Evolutionary conservation across 1,284 basidiomycete species (phyloP).

Genomic region (Volvariella volvacea): DNA sequence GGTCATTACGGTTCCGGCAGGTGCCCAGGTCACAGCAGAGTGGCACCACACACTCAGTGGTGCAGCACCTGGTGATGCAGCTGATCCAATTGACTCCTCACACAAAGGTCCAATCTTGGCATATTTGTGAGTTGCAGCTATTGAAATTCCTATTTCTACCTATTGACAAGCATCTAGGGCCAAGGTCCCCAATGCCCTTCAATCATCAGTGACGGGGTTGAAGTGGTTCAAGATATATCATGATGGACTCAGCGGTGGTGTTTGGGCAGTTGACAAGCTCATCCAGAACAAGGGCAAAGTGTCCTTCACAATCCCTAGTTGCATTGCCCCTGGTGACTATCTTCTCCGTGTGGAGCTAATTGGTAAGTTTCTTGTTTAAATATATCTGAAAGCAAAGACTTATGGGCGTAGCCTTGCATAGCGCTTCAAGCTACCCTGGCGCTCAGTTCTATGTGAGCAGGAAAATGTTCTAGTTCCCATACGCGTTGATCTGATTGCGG

Average conservation of each 20-base stretch:
- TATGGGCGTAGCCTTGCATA: slow-evolving; percentile 28
- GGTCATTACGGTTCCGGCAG: slow-evolving; percentile 45
- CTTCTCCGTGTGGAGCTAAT: slow-evolving; percentile 47
- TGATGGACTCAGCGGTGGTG: slow-evolving; percentile 30
- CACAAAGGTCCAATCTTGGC: slow-evolving; percentile 50
- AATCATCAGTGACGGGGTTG: slow-evolving; percentile 41
- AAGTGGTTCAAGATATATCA: slow-evolving; percentile 51
- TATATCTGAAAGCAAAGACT: background rate
- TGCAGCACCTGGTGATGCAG: slow-evolving; percentile 33
- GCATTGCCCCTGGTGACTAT: slow-evolving; percentile 43
- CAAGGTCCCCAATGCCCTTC: slow-evolving; percentile 35
- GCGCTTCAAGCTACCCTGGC: slow-evolving; percentile 33
- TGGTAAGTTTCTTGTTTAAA: slow-evolving; percentile 24
- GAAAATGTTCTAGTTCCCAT: background rate
- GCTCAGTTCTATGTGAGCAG: slow-evolving; percentile 41
- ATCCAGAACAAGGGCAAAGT: slow-evolving; percentile 49
- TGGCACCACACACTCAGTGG: slow-evolving; percentile 46
- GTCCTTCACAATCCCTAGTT: slow-evolving; percentile 42
- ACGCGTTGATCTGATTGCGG: background rate
- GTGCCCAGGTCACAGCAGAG: slow-evolving; percentile 43
- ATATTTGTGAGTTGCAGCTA: slow-evolving; percentile 36
- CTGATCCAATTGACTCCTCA: slow-evolving; percentile 45
- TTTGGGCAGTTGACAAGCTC: slow-evolving; percentile 43
- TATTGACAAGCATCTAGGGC: slow-evolving; percentile 25
- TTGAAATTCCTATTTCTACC: background rate